phyloP scores from a whole-genome alignment of 148 eudicot genomes.

The Dianthus caryophyllus region DNA sequence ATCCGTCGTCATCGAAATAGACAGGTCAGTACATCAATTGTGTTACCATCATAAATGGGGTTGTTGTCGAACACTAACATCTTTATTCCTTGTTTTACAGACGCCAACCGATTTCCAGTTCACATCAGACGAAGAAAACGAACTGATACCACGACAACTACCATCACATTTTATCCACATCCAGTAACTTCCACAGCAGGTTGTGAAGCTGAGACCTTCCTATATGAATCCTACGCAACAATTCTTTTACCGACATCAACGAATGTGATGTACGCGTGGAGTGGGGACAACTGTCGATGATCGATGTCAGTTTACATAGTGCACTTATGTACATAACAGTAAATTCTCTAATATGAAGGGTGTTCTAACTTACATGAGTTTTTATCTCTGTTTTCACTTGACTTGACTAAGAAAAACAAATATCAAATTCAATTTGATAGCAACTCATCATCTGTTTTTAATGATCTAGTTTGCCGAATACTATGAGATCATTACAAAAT shows the following conservation, averaged over 20 bases:
- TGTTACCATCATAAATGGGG: neutral
- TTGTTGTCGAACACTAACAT: neutral
- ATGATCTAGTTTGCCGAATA: too few species aligned
- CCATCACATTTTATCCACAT: slow-evolving; percentile 30
- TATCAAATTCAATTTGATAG: too few species aligned
- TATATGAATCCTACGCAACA: neutral
- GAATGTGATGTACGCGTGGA: neutral
- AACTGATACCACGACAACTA: slow-evolving; percentile 15
- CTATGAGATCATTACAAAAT: too few species aligned
- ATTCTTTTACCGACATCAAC: neutral
- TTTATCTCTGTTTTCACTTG: too few species aligned
- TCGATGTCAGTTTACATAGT: too few species aligned
- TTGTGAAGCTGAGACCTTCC: neutral
- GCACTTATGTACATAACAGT: too few species aligned
- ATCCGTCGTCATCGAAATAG: slow-evolving; percentile 40
- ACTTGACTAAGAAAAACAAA: too few species aligned
- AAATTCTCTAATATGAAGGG: too few species aligned
- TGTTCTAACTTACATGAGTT: too few species aligned
- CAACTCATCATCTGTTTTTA: too few species aligned
- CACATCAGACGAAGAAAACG: slow-evolving; percentile 31
- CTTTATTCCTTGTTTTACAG: slow-evolving; percentile 11
- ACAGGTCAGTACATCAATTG: slow-evolving; percentile 38
- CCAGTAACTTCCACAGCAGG: slow-evolving; percentile 10
- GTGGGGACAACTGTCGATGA: too few species aligned
- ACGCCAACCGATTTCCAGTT: slow-evolving; percentile 9